Evolutionary conservation across 2,329 filamentous ascomycete species (phyloP), one percentile per base, ranked within the genome.

Genomic region (Daldinia eschscholtzii): DNA sequence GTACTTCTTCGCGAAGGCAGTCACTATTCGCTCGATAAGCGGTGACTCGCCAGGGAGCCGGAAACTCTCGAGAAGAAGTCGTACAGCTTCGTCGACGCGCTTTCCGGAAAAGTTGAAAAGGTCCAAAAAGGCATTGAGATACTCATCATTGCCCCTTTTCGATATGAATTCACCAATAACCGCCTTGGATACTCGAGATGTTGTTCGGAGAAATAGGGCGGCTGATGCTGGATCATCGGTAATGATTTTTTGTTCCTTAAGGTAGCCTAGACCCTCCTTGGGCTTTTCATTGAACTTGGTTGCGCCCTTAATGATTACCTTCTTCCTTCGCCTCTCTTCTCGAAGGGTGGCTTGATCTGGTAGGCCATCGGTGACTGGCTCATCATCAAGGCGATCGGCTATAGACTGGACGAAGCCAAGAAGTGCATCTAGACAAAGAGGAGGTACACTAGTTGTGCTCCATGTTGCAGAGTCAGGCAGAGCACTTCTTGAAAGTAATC

Each of bases 391-490:
- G 62, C 96, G 88, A 78, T 97, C 94, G 0, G 93, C 92, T 72
- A 99, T 91, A 72, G 93, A 97, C 76, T 98, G 94, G 37, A 99
- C 89, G 75, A 94, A 98, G 15, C 93, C 91, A 26, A 99, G 85
- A 10, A 99, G 84, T 9, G 96, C 94, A 81, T 99, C 96, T 23
- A 99, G 85, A 76, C 96, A 99, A 2, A 99, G 83, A 0, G 96
- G 96, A 15, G 96, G 96, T 1, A 99, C 97, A 77, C 97, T 99
- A 4, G 95, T 98, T 10, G 96, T 99, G 79, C 97, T 99, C 96
- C 96, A 99, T 5, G 94, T 98, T 5, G 95, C 96, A 7, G 96
- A 97, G 79, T 99, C 96, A 0, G 96, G 97, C 72, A 99, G 92
- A 1, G 96, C 96, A 79, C 98, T 99, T 65, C 96, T 89, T 20